Conservation (phyloP, 2,329 filamentous ascomycete genomes). For the Stromatinia cepivora region DNA sequence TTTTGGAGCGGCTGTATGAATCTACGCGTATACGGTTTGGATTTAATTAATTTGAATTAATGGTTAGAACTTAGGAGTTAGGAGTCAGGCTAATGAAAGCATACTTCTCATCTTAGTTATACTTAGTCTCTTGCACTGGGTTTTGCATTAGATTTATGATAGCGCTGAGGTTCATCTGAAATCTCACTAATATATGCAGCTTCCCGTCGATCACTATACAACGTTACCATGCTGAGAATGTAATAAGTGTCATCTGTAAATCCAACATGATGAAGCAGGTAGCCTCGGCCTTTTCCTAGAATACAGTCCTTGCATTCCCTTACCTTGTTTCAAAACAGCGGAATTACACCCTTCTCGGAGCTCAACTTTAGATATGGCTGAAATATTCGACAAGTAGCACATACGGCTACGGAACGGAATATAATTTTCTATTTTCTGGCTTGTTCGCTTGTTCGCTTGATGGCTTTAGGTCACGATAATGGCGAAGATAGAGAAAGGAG, state of each 20-base stretch:
- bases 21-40: conserved; percentile 16
- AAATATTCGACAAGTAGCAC: not conserved
- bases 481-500: not conserved
- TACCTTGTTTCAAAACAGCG: not conserved
- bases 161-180: not conserved
- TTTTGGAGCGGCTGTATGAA: conserved; percentile 17
- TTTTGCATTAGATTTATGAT: not conserved
- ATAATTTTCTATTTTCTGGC: not conserved
- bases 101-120: not conserved
- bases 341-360: not conserved
- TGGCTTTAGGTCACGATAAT: not conserved
- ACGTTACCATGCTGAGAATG: not conserved
- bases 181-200: not conserved
- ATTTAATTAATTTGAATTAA: not conserved
- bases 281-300: not conserved
- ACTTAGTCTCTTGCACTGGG: not conserved
- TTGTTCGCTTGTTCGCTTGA: not conserved
- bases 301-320: not conserved
- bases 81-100: conserved; percentile 20
- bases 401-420: not conserved
- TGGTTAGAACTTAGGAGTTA: conserved; percentile 9
- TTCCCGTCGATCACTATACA: not conserved
- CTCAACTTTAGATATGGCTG: not conserved
- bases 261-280: not conserved
- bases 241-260: not conserved